These are phyloP conservation scores for Mortierella hygrophila DNA, from an alignment of 192 early-diverging fungal species.

Conservation along the genomic window DNA sequence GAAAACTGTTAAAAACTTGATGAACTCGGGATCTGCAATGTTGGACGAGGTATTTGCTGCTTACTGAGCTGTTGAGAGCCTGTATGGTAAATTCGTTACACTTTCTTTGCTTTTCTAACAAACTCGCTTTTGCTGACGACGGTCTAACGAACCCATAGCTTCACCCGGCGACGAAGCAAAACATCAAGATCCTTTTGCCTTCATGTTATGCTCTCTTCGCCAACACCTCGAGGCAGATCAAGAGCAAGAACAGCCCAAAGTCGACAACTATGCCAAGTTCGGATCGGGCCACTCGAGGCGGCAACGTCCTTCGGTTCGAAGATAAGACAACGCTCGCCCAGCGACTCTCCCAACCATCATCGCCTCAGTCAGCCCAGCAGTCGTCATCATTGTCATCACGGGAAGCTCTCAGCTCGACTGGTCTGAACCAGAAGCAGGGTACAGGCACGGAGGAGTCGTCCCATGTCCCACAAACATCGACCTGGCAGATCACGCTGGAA, in stretches of 20 bases:
- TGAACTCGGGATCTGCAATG: constrained; percentile 30
- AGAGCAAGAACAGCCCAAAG: constrained; percentile 3
- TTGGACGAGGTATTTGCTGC: constrained; percentile 33
- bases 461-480: constrained; percentile 7
- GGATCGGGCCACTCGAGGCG: background rate
- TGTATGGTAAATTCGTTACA: background rate
- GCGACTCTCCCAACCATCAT: background rate
- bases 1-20: constrained; percentile 37
- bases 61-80: background rate
- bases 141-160: constrained; percentile 5
- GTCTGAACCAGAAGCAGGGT: background rate
- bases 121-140: background rate
- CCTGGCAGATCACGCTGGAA: constrained; percentile 18
- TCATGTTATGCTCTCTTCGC: constrained; percentile 37
- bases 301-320: background rate
- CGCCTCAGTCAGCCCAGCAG: background rate
- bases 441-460: background rate
- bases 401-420: background rate
- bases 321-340: background rate
- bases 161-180: constrained; percentile 32
- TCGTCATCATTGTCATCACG: background rate
- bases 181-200: constrained; percentile 20
- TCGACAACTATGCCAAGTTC: background rate
- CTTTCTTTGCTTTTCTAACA: background rate
- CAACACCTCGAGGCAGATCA: constrained; percentile 26